Conservation (phyloP, 208 protist genomes). For the Trypanosoma lewisi region DNA sequence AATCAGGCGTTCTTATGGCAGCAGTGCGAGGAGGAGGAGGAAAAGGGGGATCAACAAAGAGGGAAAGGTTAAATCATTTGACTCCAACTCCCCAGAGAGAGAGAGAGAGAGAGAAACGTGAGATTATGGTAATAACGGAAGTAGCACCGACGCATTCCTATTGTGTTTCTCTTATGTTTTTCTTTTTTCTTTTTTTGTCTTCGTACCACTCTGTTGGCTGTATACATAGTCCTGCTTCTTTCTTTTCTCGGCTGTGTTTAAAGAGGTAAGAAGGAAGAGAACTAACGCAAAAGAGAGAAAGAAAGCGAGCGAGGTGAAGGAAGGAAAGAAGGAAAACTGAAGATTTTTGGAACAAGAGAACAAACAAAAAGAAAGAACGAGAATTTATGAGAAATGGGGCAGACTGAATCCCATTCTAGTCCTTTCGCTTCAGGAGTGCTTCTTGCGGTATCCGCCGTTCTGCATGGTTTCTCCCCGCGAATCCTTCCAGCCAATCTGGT, state of each 20-base stretch:
- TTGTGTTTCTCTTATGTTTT: neutral
- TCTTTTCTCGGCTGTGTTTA: neutral
- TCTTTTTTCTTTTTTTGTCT: neutral
- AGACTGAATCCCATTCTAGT: neutral
- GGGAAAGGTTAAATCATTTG: too few relatives aligned
- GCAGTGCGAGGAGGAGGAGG: neutral
- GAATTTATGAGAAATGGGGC: constrained; percentile 1
- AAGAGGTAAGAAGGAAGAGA: too few relatives aligned
- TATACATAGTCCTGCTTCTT: neutral
- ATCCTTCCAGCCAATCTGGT: constrained; percentile 22
- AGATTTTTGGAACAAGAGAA: constrained; percentile 6
- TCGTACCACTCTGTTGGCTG: neutral
- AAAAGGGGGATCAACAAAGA: neutral
- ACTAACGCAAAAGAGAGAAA: too few relatives aligned
- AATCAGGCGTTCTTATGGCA: neutral
- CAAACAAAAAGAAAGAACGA: neutral
- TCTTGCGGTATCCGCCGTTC: constrained; percentile 3
- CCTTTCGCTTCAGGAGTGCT: neutral
- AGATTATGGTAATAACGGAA: neutral
- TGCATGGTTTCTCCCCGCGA: constrained; percentile 19
- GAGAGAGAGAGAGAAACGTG: neutral
- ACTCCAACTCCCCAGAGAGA: neutral
- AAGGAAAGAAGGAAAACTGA: neutral
- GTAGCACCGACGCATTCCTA: neutral
- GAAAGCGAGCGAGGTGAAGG: neutral